Evolutionary conservation across 768 basidiomycete genomes (phyloP), one percentile per base, ranked within the genome.

Genomic region (Suillus discolor): DNA sequence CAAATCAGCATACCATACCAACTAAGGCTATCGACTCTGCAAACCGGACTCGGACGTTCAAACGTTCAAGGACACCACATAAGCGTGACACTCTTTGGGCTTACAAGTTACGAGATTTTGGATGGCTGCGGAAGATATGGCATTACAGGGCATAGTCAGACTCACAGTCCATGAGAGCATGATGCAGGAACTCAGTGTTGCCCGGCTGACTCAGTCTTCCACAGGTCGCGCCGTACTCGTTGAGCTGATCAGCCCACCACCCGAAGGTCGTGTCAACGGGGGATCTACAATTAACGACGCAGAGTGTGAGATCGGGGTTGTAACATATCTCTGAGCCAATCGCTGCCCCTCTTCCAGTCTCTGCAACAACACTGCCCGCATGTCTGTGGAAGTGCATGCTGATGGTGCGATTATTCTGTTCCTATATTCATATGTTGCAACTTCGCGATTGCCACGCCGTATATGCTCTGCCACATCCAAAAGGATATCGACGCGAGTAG

Each of bases 261-360:
- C 28, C 8, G 65, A 66, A 68, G 68, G 62, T 57, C 62, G 6
- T 63, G 61, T 54, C 38, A 31, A 68, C 6, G 57, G 53, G 18
- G 31, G 18, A 18, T 54, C 28, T 31, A 31, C 53, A 31, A 18
- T 18, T 31, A 4, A 34, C 66, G 68, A 67, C 70, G 61, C 20
- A 18, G 34, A n/a, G 31, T 38, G 36, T n/a, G 42, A 61, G 4
- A 44, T 45, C 3, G 61, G n/a, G 16, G 41, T n/a, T 9, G 70
- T 41, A 61, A 28, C 55, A 47, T 53, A 45, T 65, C 51, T 65
- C 66, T 64, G 66, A 68, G 77, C 74, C 36, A 70, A 71, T 49
- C 68, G 67, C 73, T 81, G 83, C 75, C 84, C 85, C 67, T 78
- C 74, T 65, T 79, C 75, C 62, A 87, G 79, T 71, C 78, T 80